phyloP scores from a whole-genome alignment of 116 monocot species.

The Dioscorea cayenensis region DNA sequence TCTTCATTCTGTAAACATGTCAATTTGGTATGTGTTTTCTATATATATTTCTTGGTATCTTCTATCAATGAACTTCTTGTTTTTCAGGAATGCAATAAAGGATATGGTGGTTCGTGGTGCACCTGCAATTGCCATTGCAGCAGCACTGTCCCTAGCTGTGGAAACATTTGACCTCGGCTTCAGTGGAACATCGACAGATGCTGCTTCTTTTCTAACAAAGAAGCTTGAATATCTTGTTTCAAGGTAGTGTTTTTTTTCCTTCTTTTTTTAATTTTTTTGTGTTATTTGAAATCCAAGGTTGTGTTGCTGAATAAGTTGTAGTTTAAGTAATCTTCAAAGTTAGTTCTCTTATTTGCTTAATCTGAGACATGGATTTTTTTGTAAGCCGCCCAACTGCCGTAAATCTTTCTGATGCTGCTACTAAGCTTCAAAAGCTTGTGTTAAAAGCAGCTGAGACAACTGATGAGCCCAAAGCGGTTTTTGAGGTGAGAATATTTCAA shows the following conservation, averaged over 20 bases:
- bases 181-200: constrained; percentile 58
- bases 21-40: neutral
- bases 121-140: constrained; percentile 98
- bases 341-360: neutral
- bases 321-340: neutral
- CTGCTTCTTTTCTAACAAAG: constrained; percentile 57
- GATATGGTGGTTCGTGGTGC: constrained; percentile 98
- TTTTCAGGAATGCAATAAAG: constrained; percentile 75
- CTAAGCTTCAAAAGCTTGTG: constrained; percentile 65
- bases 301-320: neutral
- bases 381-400: constrained; percentile 95
- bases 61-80: neutral
- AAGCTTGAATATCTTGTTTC: constrained; percentile 91
- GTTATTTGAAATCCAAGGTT: neutral
- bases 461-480: constrained; percentile 50
- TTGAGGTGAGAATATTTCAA: constrained; percentile 41
- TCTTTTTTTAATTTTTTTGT: neutral
- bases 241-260: constrained; percentile 55
- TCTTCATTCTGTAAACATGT: neutral
- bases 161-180: constrained; percentile 63
- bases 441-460: constrained; percentile 42
- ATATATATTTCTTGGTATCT: neutral
- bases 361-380: constrained; percentile 4
- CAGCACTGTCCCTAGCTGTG: constrained; percentile 78
- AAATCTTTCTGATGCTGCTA: constrained; percentile 92